These are phyloP conservation scores for Rubia yunnanensis DNA, from an alignment of 257 asterid genomes.

Conservation along the genomic window DNA sequence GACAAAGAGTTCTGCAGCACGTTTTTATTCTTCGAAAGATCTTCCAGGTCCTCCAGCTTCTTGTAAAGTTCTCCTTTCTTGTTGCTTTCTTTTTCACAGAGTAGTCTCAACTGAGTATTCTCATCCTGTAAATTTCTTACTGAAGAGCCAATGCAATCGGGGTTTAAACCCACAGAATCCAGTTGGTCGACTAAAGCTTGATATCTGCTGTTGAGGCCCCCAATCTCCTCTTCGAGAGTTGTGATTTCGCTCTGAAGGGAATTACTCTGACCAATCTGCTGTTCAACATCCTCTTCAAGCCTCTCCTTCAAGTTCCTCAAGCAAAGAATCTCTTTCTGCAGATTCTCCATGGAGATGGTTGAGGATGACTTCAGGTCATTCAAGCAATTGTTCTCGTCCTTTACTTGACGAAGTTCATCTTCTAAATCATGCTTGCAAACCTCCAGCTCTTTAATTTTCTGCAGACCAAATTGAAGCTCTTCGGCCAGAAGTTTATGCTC, in stretches of 20 bases:
- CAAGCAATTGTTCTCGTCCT: slow-evolving; percentile 50
- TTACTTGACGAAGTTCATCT: slow-evolving; percentile 46
- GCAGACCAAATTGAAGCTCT: slow-evolving; percentile 56
- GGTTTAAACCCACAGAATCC: slow-evolving; percentile 50
- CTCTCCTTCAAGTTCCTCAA: slow-evolving; percentile 62
- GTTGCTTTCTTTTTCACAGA: slow-evolving; percentile 31
- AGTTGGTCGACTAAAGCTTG: slow-evolving; percentile 55
- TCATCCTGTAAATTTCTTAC: slow-evolving; percentile 51
- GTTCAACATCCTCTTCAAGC: slow-evolving; percentile 63
- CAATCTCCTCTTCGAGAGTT: slow-evolving; percentile 61
- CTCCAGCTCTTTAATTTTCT: slow-evolving; percentile 53
- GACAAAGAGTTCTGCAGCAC: slow-evolving; percentile 47
- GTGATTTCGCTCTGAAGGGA: slow-evolving; percentile 54
- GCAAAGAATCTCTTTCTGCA: slow-evolving; percentile 53
- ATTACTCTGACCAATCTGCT: slow-evolving; percentile 36
- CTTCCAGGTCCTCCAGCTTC: slow-evolving; percentile 62
- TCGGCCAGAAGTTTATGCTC: slow-evolving; percentile 52
- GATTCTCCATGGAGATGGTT: slow-evolving; percentile 40
- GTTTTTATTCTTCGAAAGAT: slow-evolving; percentile 35
- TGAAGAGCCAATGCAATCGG: slow-evolving; percentile 36
- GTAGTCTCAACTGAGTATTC: slow-evolving; percentile 43
- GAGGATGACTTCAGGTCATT: slow-evolving; percentile 39
- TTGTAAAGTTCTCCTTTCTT: slow-evolving; percentile 49
- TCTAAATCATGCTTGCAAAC: slow-evolving; percentile 46
- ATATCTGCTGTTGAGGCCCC: slow-evolving; percentile 48